Conservation (phyloP, 225 moss, liverwort and hornwort genomes). For the Rhytidiadelphus loreus region DNA sequence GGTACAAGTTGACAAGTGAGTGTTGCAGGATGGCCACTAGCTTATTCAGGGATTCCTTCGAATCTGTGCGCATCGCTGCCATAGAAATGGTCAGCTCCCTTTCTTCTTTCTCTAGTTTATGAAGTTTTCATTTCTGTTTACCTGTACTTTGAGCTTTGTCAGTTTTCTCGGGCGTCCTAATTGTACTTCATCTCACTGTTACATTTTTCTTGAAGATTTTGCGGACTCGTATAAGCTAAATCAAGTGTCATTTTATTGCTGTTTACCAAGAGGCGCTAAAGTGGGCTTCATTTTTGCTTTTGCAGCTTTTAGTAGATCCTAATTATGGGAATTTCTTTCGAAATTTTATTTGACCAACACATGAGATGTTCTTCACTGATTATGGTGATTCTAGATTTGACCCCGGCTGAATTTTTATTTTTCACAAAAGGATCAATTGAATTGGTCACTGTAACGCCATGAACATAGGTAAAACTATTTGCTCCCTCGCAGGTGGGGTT, state of each 20-base stretch:
- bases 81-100: conserved; percentile 58
- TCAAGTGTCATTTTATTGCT: neutral
- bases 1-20: conserved; percentile 46
- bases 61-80: conserved; percentile 65
- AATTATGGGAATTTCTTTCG: neutral
- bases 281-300: neutral
- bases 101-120: neutral
- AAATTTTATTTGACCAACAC: neutral
- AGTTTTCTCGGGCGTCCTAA: neutral
- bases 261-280: neutral
- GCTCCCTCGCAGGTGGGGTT: conserved; percentile 34
- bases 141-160: neutral
- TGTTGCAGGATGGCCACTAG: conserved; percentile 60
- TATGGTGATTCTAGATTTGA: neutral
- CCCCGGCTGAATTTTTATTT: neutral
- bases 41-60: conserved; percentile 69
- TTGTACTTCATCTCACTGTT: neutral
- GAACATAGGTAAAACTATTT: neutral
- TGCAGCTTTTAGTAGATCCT: neutral
- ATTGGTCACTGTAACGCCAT: neutral
- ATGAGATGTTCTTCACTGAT: neutral
- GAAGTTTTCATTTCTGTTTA: neutral
- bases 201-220: neutral
- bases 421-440: neutral
- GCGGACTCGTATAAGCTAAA: neutral